Base-by-base conservation (phyloP, 2,329 filamentous ascomycete species). In the Didymella glomerata region DNA sequence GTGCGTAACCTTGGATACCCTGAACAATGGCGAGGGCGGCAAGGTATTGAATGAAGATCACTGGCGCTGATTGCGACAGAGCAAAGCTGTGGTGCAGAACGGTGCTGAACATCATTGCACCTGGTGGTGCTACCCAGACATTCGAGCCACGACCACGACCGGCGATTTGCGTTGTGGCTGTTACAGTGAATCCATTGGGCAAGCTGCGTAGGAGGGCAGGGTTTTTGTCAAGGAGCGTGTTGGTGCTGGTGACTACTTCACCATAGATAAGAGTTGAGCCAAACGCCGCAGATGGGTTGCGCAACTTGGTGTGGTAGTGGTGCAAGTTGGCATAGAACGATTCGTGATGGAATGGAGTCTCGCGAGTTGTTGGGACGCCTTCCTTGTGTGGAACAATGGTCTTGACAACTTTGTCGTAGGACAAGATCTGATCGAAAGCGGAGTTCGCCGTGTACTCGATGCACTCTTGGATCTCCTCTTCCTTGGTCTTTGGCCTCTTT, bases 1-100 rank as follows among this genome's bases (percentile, higher is more conserved):
- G 78, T 48, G 89, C 92, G 72, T 98, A 98, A 25, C 83, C 84
- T 63, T 91, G 89, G 62, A 98, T 88, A 0, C 92, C 94, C 62
- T 91, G 86, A 2, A 96, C 90, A 41, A 94, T 90, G 40, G 95
- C 93, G 45, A 99, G 86, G 0, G 93, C 93, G 0, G 92, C 88
- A 14, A 99, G 85, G 74, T 99, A 99, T 76, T 98, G 95, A 27
- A 98, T 84, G 77, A 99, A 98, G 0, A 97, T 89, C 10, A 98
- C 89, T 0, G 95, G 93, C 0, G 91, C 90, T 1, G 83, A 86
- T 42, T 85, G 82, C 9, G 88, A 89, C 9, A 95, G 84, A 28
- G 89, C 83, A 28, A 91, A 86, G 0, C 90, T 86, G 77, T 99
- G 95, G 63, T 92, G 91, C 65, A 99, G 87, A 38, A 96, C 87